Conservation (phyloP, 1,284 basidiomycete genomes). For the Puccinia horiana region DNA sequence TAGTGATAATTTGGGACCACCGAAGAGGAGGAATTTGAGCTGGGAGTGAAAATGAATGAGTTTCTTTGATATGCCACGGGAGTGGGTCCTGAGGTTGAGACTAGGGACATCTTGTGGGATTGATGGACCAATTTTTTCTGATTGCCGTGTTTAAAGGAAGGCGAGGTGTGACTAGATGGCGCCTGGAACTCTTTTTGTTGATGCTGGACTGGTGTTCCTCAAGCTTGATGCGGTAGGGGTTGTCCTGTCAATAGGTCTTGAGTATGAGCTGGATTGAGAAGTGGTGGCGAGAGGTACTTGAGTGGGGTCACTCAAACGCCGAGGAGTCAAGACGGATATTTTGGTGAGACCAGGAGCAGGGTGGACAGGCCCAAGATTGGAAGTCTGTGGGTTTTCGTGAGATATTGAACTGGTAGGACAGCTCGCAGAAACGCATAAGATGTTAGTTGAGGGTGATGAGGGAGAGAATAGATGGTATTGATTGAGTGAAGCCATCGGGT, state of each 20-base stretch:
- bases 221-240: constrained; percentile 12
- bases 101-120: constrained; percentile 25
- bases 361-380: neutral
- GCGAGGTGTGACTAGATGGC: neutral
- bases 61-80: constrained; percentile 30
- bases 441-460: constrained; percentile 17
- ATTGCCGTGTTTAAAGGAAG: constrained; percentile 4
- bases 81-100: constrained; percentile 7
- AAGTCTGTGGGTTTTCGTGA: neutral
- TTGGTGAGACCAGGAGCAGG: neutral
- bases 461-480: constrained; percentile 30
- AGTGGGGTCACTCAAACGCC: constrained; percentile 23
- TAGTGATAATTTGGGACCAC: constrained; percentile 37
- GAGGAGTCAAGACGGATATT: neutral
- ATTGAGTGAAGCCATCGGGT: constrained; percentile 31
- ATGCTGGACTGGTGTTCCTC: constrained; percentile 29
- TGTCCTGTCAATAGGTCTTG: constrained; percentile 9
- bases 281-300: constrained; percentile 14
- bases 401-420: constrained; percentile 23
- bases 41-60: constrained; percentile 44
- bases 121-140: neutral
- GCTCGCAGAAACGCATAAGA: neutral
- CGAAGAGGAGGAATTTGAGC: constrained; percentile 29
- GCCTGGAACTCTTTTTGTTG: neutral
- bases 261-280: constrained; percentile 10